These are phyloP conservation scores for Starmera stellimalicola DNA, from an alignment of 1,139 yeast species.

Conservation along the genomic window DNA sequence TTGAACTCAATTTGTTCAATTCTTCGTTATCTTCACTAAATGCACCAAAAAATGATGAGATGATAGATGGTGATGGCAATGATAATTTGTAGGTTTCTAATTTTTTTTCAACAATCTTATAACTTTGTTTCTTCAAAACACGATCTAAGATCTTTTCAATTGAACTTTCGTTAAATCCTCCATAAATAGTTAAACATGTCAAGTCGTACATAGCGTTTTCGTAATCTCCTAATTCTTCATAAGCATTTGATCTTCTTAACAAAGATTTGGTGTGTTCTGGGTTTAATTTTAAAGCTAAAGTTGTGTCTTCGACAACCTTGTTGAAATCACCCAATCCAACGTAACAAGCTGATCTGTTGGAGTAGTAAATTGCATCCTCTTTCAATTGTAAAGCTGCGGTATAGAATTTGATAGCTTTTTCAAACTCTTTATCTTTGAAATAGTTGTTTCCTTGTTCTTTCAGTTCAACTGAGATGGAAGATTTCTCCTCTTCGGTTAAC, in stretches of 20 bases:
- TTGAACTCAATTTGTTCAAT: slow-evolving; percentile 14
- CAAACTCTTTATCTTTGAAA: slow-evolving; percentile 62
- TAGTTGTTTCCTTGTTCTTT: slow-evolving; percentile 85
- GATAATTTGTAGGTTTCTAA: slow-evolving; percentile 40
- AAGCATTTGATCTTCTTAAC: slow-evolving; percentile 74
- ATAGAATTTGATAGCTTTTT: slow-evolving; percentile 69
- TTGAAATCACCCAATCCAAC: slow-evolving; percentile 72
- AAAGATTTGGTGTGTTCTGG: slow-evolving; percentile 89
- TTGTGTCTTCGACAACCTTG: slow-evolving; percentile 79
- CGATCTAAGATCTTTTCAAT: slow-evolving; percentile 82
- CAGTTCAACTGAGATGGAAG: slow-evolving; percentile 63
- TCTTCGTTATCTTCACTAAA: slow-evolving; percentile 22
- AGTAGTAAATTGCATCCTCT: slow-evolving; percentile 80
- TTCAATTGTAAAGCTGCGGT: slow-evolving; percentile 66
- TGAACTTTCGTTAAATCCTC: slow-evolving; percentile 70
- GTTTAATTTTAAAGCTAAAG: slow-evolving; percentile 74
- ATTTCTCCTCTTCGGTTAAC: slow-evolving; percentile 46
- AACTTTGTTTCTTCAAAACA: slow-evolving; percentile 70
- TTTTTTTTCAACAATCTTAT: slow-evolving; percentile 53
- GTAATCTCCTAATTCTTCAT: slow-evolving; percentile 69
- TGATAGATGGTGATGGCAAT: slow-evolving; percentile 80
- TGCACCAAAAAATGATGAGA: slow-evolving; percentile 77
- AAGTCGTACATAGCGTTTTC: slow-evolving; percentile 87
- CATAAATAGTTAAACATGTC: slow-evolving; percentile 72
- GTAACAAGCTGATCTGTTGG: slow-evolving; percentile 94